Evolutionary conservation across 345 rosid genomes (phyloP).

Genomic region (Eucalyptus melliodora): DNA sequence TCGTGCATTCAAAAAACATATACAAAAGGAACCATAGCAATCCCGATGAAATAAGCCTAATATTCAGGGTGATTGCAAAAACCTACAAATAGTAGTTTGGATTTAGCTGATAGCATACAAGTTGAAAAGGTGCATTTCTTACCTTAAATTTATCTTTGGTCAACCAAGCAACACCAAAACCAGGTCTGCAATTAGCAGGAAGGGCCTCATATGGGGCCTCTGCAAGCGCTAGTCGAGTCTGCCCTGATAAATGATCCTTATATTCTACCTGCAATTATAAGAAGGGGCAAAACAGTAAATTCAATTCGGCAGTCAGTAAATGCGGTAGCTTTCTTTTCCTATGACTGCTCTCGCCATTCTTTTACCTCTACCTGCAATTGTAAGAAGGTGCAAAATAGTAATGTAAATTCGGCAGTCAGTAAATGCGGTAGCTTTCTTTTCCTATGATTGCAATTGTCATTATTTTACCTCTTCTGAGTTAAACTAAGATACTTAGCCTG

Average conservation of each 20-base stretch:
- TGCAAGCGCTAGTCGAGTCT: slow-evolving; percentile 43
- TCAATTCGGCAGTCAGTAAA: no score
- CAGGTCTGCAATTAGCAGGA: slow-evolving; percentile 76
- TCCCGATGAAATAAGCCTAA: not conserved
- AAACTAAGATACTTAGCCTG: not conserved
- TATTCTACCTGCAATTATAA: slow-evolving; percentile 52
- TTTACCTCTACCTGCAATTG: slow-evolving; percentile 38
- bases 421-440: no score
- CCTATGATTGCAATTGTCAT: no score
- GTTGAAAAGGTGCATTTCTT: not conserved
- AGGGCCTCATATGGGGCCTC: slow-evolving; percentile 93
- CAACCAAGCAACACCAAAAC: slow-evolving; percentile 64
- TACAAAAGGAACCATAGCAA: not conserved
- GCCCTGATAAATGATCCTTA: slow-evolving; percentile 55
- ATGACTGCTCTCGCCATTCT: not conserved
- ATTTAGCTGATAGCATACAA: not conserved
- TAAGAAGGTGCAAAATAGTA: no score
- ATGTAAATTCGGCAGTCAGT: no score
- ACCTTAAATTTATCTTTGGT: slow-evolving; percentile 83
- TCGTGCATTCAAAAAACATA: not conserved
- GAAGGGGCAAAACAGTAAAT: no score
- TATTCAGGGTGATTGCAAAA: not conserved
- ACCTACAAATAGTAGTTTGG: not conserved
- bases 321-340: no score
- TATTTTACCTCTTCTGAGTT: not conserved